Conservation (phyloP, 768 basidiomycete genomes). For the Kwoniella shandongensis region DNA sequence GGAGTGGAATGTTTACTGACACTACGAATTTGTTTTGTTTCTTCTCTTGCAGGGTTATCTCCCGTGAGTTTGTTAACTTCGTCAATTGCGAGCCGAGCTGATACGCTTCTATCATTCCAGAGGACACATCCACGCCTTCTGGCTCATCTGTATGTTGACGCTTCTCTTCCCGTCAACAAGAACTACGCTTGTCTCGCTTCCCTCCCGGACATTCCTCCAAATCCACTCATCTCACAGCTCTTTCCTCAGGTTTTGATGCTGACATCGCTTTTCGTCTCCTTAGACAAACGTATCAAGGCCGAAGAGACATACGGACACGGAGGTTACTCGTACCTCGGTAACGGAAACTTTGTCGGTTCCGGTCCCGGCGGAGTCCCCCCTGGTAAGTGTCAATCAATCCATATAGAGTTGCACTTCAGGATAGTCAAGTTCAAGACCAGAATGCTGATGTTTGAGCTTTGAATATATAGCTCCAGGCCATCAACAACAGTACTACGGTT, state of each 20-base stretch:
- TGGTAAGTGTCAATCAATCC: slow-evolving; percentile 5
- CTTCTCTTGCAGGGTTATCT: neutral
- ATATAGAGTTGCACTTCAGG: neutral
- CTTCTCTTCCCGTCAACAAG: neutral
- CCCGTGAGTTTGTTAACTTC: slow-evolving; percentile 18
- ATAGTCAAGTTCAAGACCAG: too few relatives aligned
- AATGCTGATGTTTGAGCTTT: neutral
- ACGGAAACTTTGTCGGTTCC: slow-evolving; percentile 43
- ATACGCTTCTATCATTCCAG: neutral
- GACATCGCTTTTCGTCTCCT: too few relatives aligned
- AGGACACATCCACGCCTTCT: slow-evolving; percentile 51
- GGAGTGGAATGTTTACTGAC: too few relatives aligned
- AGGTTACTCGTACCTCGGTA: slow-evolving; percentile 45
- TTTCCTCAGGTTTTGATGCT: too few relatives aligned
- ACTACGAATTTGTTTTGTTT: too few relatives aligned
- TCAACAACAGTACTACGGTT: slow-evolving; percentile 34
- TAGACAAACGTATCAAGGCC: slow-evolving; percentile 48
- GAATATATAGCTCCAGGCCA: neutral
- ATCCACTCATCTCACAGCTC: too few relatives aligned
- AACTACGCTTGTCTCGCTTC: too few relatives aligned
- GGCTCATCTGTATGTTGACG: slow-evolving; percentile 36
- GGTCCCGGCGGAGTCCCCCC: slow-evolving; percentile 16
- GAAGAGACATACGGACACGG: slow-evolving; percentile 44
- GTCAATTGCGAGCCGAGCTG: slow-evolving; percentile 7
- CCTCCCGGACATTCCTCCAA: too few relatives aligned